Conservation (phyloP, 2,329 filamentous ascomycete genomes). For the Endoconidiophora polonica region DNA sequence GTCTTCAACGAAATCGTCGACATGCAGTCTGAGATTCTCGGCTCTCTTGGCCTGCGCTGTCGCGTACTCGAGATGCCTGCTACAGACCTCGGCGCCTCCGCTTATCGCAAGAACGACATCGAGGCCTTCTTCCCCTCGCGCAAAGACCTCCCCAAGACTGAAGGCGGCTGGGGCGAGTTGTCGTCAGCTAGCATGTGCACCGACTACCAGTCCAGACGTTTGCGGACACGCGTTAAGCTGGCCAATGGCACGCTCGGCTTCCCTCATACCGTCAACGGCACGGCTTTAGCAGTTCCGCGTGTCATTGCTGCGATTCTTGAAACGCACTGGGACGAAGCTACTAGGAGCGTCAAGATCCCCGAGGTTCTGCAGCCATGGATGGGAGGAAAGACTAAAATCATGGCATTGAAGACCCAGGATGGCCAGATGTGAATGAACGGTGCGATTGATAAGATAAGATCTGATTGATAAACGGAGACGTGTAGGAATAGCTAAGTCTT, state of each 20-base stretch:
- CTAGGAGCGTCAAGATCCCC: slow-evolving; percentile 54
- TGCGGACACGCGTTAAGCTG: slow-evolving; percentile 63
- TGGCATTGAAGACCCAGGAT: slow-evolving; percentile 14
- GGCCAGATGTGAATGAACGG: not conserved
- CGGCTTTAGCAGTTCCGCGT: slow-evolving; percentile 76
- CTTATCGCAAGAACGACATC: slow-evolving; percentile 76
- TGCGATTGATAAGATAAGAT: too few species aligned
- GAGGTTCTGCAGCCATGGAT: slow-evolving; percentile 71
- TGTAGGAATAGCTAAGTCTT: not conserved
- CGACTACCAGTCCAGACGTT: slow-evolving; percentile 76
- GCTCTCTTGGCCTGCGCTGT: slow-evolving; percentile 61
- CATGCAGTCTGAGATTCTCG: slow-evolving; percentile 72
- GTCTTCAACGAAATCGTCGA: slow-evolving; percentile 74
- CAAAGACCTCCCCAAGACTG: slow-evolving; percentile 24
- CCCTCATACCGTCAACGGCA: slow-evolving; percentile 86
- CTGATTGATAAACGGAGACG: not conserved
- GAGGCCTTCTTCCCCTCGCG: slow-evolving; percentile 87
- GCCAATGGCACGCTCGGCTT: slow-evolving; percentile 51
- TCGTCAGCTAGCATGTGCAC: slow-evolving; percentile 83
- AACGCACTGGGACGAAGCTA: slow-evolving; percentile 67
- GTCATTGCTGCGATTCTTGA: slow-evolving; percentile 81
- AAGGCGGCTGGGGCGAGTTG: slow-evolving; percentile 80
- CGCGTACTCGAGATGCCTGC: slow-evolving; percentile 88
- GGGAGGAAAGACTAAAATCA: slow-evolving; percentile 55
- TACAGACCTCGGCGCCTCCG: slow-evolving; percentile 75